These are phyloP conservation scores for Vigna unguiculata DNA, from an alignment of 306 rosid species.

Conservation along the genomic window DNA sequence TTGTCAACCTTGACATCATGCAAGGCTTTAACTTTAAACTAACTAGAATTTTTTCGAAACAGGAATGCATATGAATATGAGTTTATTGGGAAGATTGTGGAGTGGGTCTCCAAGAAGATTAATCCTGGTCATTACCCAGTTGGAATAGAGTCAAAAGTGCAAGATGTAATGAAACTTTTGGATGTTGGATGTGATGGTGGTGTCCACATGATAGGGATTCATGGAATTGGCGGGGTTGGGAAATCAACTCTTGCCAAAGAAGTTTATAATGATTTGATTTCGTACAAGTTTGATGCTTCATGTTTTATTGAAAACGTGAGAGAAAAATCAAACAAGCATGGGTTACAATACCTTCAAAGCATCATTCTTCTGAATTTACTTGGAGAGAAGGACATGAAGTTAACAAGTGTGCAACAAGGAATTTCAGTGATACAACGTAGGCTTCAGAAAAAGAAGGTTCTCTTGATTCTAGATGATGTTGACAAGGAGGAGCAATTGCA, in stretches of 20 bases:
- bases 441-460: not conserved
- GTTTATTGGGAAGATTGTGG: not conserved
- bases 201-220: not conserved
- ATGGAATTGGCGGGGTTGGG: not conserved
- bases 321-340: slow-evolving; percentile 21
- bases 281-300: not conserved
- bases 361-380: slow-evolving; percentile 10
- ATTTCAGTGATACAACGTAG: not conserved
- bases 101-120: not conserved
- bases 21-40: too few species aligned
- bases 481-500: not conserved
- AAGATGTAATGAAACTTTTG: not conserved
- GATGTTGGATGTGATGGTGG: not conserved
- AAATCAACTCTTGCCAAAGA: not conserved
- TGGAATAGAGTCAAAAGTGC: not conserved
- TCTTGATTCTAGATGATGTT: not conserved
- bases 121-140: not conserved
- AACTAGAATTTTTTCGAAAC: too few species aligned
- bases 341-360: slow-evolving; percentile 40
- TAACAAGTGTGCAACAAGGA: slow-evolving; percentile 1
- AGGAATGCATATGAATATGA: not conserved
- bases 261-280: not conserved
- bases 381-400: not conserved
- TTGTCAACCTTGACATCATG: too few species aligned
- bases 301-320: not conserved